Evolutionary conservation across 1,284 basidiomycete genomes (phyloP), one percentile per base, ranked within the genome.

Genomic region (Bjerkandera adusta): DNA sequence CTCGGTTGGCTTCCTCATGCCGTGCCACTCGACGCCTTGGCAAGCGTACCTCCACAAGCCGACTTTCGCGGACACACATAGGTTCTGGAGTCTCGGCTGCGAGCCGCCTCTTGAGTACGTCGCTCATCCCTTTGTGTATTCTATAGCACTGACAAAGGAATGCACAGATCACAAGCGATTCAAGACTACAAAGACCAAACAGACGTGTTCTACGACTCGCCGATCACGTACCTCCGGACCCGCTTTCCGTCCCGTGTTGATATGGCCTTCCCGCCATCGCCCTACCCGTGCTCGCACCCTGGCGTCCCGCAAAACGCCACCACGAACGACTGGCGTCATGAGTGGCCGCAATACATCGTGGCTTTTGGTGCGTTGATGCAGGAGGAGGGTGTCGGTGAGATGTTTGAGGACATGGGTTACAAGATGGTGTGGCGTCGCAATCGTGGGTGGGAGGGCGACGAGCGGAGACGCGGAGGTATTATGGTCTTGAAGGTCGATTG

Each of bases 11-110:
- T 85, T 92, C 51, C 68, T 98, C 15, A 96, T 94, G 90, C 97
- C 97, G 3, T 99, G 97, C 57, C 97, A 99, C 68, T 97, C 93
- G n/a, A 93, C 89, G 0, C 96, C 96, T 2, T 96, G 93, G 75
- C 89, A 93, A 59, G 85, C 92, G 4, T 89, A 94, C 65, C 66
- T 99, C 16, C 96, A 99, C 61, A 71, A 80, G 25, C 67, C 73
- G 11, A 73, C 83, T 32, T 70, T 86, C 8, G 73, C 75, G 10
- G 57, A 69, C 22, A 65, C 61, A 1, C 79, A 76, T 18, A 64
- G 67, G 45, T 65, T 87, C 52, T 97, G 94, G 92, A 82, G 88
- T 36, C 61, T 97, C 22, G 88, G 89, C 3, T 98, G 95, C 59
- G 94, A 97, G 59, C 95, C 95, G 2, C 94, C 94, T 0, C 64